A percentile compares a stretch with the other conserved stretches of the same genome.
phyloP scores from a whole-genome alignment of 495 filamentous ascomycete genomes.

The Neurospora pannonica region DNA sequence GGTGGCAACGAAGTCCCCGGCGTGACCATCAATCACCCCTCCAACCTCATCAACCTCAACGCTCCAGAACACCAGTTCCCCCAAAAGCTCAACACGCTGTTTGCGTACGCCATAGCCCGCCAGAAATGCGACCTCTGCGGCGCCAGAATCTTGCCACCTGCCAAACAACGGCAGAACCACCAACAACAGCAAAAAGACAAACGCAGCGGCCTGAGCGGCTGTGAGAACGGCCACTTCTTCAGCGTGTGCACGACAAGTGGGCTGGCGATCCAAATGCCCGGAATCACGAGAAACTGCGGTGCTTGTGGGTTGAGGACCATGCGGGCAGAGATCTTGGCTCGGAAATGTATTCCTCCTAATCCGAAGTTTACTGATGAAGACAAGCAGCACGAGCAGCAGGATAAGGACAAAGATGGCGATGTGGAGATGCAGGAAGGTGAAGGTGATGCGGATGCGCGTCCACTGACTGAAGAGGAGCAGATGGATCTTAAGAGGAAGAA shows the following conservation, averaged over 20 bases:
- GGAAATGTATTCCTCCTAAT: background rate
- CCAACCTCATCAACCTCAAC: background rate
- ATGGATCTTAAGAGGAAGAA: conserved; percentile 10
- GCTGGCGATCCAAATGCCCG: conserved; percentile 34
- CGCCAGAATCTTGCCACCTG: conserved; percentile 5
- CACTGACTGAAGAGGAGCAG: conserved; percentile 1
- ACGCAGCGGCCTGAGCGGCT: conserved; percentile 13
- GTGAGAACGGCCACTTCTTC: conserved; percentile 22
- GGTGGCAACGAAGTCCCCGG: conserved; percentile 32
- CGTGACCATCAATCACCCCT: conserved; percentile 8
- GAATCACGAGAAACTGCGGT: conserved; percentile 31
- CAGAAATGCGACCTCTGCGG: conserved; percentile 33
- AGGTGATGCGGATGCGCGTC: background rate
- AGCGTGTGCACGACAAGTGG: conserved; percentile 34
- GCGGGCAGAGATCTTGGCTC: conserved; percentile 19
- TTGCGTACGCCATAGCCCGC: conserved; percentile 13
- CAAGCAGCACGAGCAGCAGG: background rate
- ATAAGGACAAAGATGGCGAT: background rate
- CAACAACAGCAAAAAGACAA: background rate
- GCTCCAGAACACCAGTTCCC: background rate
- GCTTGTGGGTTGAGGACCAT: conserved; percentile 35
- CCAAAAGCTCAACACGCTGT: conserved; percentile 18
- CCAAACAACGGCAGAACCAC: background rate
- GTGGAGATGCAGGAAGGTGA: background rate
- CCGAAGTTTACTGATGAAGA: background rate